phyloP scores from a whole-genome alignment of 129 eudicot species.

The Kitagawia praeruptora region DNA sequence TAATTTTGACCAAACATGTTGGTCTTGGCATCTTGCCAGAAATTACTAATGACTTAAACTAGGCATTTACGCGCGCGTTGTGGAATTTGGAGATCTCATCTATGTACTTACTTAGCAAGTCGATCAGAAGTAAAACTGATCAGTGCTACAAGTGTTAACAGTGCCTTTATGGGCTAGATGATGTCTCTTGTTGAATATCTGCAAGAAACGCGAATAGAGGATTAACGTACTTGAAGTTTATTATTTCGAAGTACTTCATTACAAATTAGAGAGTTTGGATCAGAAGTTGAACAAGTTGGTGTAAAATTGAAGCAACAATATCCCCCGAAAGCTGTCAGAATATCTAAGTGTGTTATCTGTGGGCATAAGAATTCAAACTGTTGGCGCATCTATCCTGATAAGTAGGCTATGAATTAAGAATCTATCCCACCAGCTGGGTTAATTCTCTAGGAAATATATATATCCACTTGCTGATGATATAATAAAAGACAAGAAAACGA shows the following conservation, averaged over 20 bases:
- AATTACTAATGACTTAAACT: neutral
- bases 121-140: neutral
- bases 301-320: slow-evolving; percentile 12
- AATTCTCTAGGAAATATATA: slow-evolving; percentile 24
- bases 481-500: slow-evolving; percentile 41
- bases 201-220: neutral
- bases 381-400: slow-evolving; percentile 36
- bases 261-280: neutral
- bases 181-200: neutral
- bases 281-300: neutral
- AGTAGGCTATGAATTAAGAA: slow-evolving; percentile 35
- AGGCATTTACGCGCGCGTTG: neutral
- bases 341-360: slow-evolving; percentile 9
- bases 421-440: slow-evolving; percentile 52
- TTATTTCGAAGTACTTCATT: neutral
- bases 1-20: neutral
- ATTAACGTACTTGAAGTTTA: neutral
- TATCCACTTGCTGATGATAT: slow-evolving; percentile 50
- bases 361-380: slow-evolving; percentile 14
- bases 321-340: slow-evolving; percentile 14
- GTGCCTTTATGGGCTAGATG: neutral
- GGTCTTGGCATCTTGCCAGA: neutral
- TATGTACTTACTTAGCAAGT: neutral
- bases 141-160: neutral
- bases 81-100: neutral